These are phyloP conservation scores for Cicer judaicum DNA, from an alignment of 306 rosid species.

Conservation along the genomic window DNA sequence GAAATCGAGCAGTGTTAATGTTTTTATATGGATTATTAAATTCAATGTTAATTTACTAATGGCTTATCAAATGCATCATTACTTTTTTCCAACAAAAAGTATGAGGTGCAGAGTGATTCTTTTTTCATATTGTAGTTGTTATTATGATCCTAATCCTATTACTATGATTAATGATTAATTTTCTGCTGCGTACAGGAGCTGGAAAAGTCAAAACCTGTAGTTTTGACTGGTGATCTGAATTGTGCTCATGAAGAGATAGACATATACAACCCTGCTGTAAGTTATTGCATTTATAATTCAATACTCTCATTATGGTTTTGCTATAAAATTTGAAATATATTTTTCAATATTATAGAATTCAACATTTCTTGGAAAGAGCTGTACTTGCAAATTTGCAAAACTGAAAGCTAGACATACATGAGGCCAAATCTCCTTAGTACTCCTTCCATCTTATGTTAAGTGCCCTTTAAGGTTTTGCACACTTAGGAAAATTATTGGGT, in stretches of 20 bases:
- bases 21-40: not conserved
- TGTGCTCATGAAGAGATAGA: constrained; percentile 99
- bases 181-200: constrained; percentile 72
- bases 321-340: too few relatives aligned
- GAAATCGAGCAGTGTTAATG: not conserved
- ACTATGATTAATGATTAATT: constrained; percentile 30
- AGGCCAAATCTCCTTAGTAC: too few relatives aligned
- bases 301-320: constrained; percentile 1
- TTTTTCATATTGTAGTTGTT: not conserved
- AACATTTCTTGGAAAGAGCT: too few relatives aligned
- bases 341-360: too few relatives aligned
- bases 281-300: constrained; percentile 44
- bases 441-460: too few relatives aligned
- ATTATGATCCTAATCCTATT: not conserved
- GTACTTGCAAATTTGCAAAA: too few relatives aligned
- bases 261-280: constrained; percentile 87
- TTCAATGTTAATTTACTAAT: not conserved
- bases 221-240: constrained; percentile 94
- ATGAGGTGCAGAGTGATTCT: constrained; percentile 17
- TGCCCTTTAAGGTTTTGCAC: too few relatives aligned
- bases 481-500: too few relatives aligned
- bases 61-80: not conserved
- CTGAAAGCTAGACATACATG: too few relatives aligned
- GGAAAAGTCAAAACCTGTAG: constrained; percentile 87
- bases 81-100: constrained; percentile 5